Conservation (phyloP, 2,329 filamentous ascomycete genomes). For the Aspergillus vadensis region DNA sequence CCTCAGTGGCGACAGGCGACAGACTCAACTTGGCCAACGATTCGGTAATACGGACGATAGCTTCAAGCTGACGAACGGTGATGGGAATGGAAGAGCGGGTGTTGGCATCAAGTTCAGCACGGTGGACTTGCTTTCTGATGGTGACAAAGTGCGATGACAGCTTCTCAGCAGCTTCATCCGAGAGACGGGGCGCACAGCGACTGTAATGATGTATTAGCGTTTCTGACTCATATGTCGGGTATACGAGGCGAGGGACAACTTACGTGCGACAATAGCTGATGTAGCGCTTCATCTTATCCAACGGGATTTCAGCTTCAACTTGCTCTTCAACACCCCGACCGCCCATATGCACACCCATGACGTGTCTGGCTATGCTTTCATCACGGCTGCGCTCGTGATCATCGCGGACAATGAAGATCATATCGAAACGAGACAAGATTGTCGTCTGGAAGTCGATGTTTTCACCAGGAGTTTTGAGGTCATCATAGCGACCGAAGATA, state of each 20-base stretch:
- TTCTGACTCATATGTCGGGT: not conserved
- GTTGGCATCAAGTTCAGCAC: constrained; percentile 86
- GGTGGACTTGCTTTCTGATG: constrained; percentile 90
- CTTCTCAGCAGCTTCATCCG: constrained; percentile 88
- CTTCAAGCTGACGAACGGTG: constrained; percentile 94
- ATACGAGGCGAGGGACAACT: constrained; percentile 39
- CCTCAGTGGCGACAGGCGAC: constrained; percentile 81
- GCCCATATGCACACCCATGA: constrained; percentile 97
- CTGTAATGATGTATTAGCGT: constrained; percentile 45
- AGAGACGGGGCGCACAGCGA: constrained; percentile 88
- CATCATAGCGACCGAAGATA: constrained; percentile 96
- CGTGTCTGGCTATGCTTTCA: constrained; percentile 91
- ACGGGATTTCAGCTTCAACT: constrained; percentile 81
- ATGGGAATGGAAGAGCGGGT: constrained; percentile 92
- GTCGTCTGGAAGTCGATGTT: constrained; percentile 99
- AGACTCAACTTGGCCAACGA: constrained; percentile 89
- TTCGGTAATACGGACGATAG: constrained; percentile 95
- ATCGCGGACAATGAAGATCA: constrained; percentile 99
- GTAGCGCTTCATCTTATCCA: constrained; percentile 97
- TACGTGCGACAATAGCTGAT: constrained; percentile 95
- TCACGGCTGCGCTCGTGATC: constrained; percentile 89
- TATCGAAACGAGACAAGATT: constrained; percentile 96
- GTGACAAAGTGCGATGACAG: constrained; percentile 96
- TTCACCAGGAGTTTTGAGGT: constrained; percentile 94
- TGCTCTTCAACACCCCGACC: constrained; percentile 79